Evolutionary conservation across 805 yeast species (phyloP).

Genomic region (Yamadazyma endophytica): DNA sequence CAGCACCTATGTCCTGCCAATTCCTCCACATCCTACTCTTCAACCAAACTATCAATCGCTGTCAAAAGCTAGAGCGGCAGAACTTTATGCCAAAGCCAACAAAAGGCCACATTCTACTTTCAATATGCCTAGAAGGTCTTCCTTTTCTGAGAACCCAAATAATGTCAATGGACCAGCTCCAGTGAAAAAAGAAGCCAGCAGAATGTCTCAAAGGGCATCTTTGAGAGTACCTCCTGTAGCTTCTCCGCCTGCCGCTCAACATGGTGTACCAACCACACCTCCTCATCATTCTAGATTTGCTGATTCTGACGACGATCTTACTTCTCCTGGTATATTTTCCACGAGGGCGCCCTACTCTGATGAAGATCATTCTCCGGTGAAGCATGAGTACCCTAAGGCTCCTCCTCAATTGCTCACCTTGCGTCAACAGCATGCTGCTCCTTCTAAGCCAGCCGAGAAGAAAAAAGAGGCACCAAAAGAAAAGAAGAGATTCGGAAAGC

Average conservation of each 20-base stretch:
- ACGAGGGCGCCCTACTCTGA: conserved; percentile 28
- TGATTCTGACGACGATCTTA: conserved; percentile 66
- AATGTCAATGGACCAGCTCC: too few species aligned
- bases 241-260: conserved; percentile 2
- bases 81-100: conserved; percentile 49
- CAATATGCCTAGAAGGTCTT: conserved; percentile 17
- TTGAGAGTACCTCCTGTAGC: too few species aligned
- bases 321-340: conserved; percentile 15
- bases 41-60: conserved; percentile 36
- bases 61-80: conserved; percentile 45
- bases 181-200: too few species aligned
- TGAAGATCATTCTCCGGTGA: conserved; percentile 19
- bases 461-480: conserved; percentile 16
- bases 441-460: conserved; percentile 1
- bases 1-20: conserved; percentile 26
- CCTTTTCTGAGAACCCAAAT: conserved; percentile 7
- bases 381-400: too few species aligned
- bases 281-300: conserved; percentile 45
- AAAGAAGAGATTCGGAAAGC: conserved; percentile 32
- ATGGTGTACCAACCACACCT: not conserved
- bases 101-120: conserved; percentile 36
- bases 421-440: too few species aligned
- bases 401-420: too few species aligned
- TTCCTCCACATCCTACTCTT: conserved; percentile 37
- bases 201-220: too few species aligned